Evolutionary conservation across 345 rosid genomes (phyloP).

Genomic region (Eucalyptus erythrocorys): DNA sequence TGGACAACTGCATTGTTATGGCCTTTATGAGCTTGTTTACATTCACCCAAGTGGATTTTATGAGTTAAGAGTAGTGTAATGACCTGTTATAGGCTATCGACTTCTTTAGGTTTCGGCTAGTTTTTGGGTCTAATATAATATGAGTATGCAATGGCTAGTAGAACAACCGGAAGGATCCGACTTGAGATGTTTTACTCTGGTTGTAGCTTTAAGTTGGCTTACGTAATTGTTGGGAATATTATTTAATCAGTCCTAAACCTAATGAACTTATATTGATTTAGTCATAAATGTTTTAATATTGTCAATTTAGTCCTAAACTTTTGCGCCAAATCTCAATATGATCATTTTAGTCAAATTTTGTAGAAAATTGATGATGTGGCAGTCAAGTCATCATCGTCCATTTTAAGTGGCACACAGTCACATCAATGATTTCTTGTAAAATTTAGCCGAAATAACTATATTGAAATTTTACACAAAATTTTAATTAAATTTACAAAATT

Average conservation of each 20-base stretch:
- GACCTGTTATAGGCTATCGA: too few relatives aligned
- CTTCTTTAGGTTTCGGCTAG: not conserved
- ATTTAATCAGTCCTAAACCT: not conserved
- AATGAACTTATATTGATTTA: too few relatives aligned
- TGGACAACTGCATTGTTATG: not conserved
- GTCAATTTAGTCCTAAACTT: accelerated
- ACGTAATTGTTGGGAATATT: not conserved
- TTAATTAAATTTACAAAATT: too few relatives aligned
- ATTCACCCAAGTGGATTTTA: accelerated
- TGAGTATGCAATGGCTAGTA: not conserved
- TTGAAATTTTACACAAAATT: too few relatives aligned
- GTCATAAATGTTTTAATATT: accelerated
- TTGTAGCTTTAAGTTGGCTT: not conserved
- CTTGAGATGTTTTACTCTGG: not conserved
- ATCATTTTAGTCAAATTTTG: not conserved
- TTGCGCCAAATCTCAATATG: accelerated
- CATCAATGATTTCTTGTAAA: too few relatives aligned
- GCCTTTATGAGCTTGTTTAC: too few relatives aligned
- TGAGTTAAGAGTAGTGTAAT: too few relatives aligned
- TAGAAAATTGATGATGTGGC: accelerated
- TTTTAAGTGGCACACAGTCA: not conserved
- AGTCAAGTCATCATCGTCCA: not conserved
- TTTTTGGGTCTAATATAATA: not conserved
- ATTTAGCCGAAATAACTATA: too few relatives aligned
- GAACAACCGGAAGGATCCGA: not conserved